Evolutionary conservation across 2,329 filamentous ascomycete genomes (phyloP), one percentile per base, ranked within the genome.

Genomic region (Pyrenochaeta sp.): DNA sequence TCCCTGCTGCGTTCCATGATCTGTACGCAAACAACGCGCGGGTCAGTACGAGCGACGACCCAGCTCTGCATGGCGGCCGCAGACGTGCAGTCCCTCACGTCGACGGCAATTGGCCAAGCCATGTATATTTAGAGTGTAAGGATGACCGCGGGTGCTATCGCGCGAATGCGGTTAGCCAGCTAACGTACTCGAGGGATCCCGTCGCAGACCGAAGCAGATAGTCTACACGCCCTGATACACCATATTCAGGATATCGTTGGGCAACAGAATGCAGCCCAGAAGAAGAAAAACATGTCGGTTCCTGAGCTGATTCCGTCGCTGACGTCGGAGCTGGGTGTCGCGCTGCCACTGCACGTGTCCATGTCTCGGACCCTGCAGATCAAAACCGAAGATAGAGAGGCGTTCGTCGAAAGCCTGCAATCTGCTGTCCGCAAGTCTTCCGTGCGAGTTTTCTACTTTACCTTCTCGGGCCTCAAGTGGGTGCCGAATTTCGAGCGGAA

Each of bases 51-150:
- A 80, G 78, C 58, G 94, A 97, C 72, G 88, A 96, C 65, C 91
- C 93, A 1, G 79, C 80, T 47, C 77, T 97, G 44, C 94, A 99
- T 69, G 88, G 87, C 21, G 94, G 94, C 40, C 85, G 93, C 31
- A 90, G 86, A 65, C 83, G 94, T 28, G 82, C 87, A 44, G 88
- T 85, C 35, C 92, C 93, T 17, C 94, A 99, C 72, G 78, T 93
- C 18, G 83, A 85, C 46, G 94, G 94, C 48, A 90, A 91, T 69
- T 99, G 94, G 94, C 90, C 93, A 1, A 90, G 86, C 22, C 93
- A 97, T 72, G 68, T 97, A 31, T 97, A 96, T 69, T 78, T 96
- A 43, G 93, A 97, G 75, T 99, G 94, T 95, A 79, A 73, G 85
- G 76, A n/a, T 51, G 42, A 37, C 31, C 38, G 36, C 37, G 13